Base-by-base conservation (phyloP, 805 yeast genomes). In the Kodamaea sagamina region DNA sequence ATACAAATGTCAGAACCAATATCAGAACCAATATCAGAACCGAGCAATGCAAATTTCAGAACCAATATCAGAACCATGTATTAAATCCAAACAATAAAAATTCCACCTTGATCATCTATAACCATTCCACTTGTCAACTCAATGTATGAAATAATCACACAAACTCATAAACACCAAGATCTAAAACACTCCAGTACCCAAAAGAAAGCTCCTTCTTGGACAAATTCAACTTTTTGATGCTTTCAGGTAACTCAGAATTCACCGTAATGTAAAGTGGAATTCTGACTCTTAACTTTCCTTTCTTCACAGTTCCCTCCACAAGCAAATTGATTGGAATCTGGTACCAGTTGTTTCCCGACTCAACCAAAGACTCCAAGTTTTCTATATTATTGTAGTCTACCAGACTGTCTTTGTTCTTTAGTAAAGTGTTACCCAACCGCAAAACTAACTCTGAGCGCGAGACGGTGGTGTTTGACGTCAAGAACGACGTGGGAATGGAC, bases 311-410 rank as follows among this genome's bases (percentile, higher is more conserved):
- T 27, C 26, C 18, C 18, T 48, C 41, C 25, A 45, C 32, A 6
- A 44, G 35, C 19, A 55, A 35, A 2, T 56, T 48, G 16, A 70
- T 46, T 3, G 73, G 74, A 4, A 67, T 39, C 44, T 58, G 62
- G 26, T 47, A 58, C 74, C 75, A 70, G 46, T 68, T 67, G 19
- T 52, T 48, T 3, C 65, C 63, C 9, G 44, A 19, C 6, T 59
- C 65, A 2, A 52, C 51, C 32, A 55, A 50, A 3, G 52, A 28
- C 21, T 46, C 50, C 36, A 44, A 35, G 18, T 42, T 35, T n/a
- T 44, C 48, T 3, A 41, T 32, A 13, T 32, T 41, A 4, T 41
- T 38, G 17, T 25, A 36, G 19, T 41, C 47, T 4, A 25, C 16
- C 12, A 31, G 32, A 10, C 7, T 37, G 15, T 21, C 19, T n/a